Percentiles rank a stretch among this genome's conserved stretches.
Evolutionary conservation across 2,329 filamentous ascomycete genomes (phyloP).

Genomic region (Eutypella sp.): DNA sequence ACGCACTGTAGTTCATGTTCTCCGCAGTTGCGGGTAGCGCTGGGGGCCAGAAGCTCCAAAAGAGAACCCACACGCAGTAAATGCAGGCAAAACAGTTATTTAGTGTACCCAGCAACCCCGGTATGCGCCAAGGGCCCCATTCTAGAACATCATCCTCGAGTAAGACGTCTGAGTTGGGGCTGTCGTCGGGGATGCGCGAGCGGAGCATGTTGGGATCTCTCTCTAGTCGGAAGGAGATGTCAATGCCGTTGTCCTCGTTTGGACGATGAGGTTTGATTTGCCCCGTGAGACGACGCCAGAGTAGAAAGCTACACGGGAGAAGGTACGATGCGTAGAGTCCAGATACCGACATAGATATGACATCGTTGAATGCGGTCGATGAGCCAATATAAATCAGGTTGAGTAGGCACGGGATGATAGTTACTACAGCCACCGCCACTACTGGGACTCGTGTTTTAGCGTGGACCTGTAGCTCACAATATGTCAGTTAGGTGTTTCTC

Average conservation of each 20-base stretch:
- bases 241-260: background rate
- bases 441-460: slow-evolving; percentile 9
- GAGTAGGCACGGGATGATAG: slow-evolving; percentile 4
- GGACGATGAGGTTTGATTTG: slow-evolving; percentile 7
- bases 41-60: slow-evolving; percentile 14
- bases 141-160: slow-evolving; percentile 3
- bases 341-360: slow-evolving; percentile 8
- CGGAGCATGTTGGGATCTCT: background rate
- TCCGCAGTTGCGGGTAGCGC: slow-evolving; percentile 2
- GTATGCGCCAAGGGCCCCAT: slow-evolving; percentile 14
- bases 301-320: slow-evolving; percentile 6
- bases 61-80: slow-evolving; percentile 9
- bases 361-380: slow-evolving; percentile 6
- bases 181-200: background rate
- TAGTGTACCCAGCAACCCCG: slow-evolving; percentile 5
- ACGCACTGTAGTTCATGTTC: slow-evolving; percentile 10
- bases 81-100: slow-evolving; percentile 12
- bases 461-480: slow-evolving; percentile 5
- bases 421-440: slow-evolving; percentile 4
- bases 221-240: slow-evolving; percentile 1
- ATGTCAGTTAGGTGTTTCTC: background rate
- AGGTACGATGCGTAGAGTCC: slow-evolving; percentile 8
- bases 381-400: slow-evolving; percentile 8
- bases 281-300: slow-evolving; percentile 8
- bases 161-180: slow-evolving; percentile 2